Base-by-base conservation (phyloP, 2,329 filamentous ascomycete species). In the Westerdykella ornata region DNA sequence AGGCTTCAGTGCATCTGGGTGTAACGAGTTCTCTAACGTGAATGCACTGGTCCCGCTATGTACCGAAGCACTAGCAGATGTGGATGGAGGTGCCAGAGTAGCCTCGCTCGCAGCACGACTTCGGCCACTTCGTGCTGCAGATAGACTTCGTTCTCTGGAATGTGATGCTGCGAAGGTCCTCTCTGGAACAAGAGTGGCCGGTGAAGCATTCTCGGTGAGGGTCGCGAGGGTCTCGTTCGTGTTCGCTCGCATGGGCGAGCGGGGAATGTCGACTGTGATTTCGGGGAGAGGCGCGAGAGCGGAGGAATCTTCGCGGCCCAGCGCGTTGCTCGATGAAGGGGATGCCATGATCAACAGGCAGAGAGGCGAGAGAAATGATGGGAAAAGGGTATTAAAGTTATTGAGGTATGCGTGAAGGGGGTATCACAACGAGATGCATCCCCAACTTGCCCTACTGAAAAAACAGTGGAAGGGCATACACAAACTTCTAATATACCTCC, bases 201-300 rank as follows among this genome's bases (percentile, higher is more conserved):
- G 54, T 17, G 53, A 55, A 4, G 42, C 48, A 40, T 51, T 48
- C 20, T 55, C 54, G 5, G 48, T 45, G 17, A 54, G 20, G 35
- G 49, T 48, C n/a, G 49, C 39, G 17, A 53, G 38, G 9, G 53
- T 56, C 2, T 58, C 52, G 17, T 47, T 44, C 11, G 52, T 56
- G 29, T 55, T 51, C 16, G 47, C 34, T 18, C 52, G 46, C 36
- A 42, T 42, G 16, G 54, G 54, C 2, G 50, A 52, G 29, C 44
- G 49, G 3, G 53, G 53, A 7, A 58, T 54, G 13, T 55, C 53
- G 37, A 58, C 46, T 22, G 47, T 53, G 39, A 58, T 56, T 42
- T 54, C 48, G 37, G 54, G 54, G 7, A 58, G 49, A 16, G 54
- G 40, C 15, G 49, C 44, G 13, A 56, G 47, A 38, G 42, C 17